These are phyloP conservation scores for Mortierella hygrophila DNA, from an alignment of 192 early-diverging fungal genomes.

Conservation along the genomic window DNA sequence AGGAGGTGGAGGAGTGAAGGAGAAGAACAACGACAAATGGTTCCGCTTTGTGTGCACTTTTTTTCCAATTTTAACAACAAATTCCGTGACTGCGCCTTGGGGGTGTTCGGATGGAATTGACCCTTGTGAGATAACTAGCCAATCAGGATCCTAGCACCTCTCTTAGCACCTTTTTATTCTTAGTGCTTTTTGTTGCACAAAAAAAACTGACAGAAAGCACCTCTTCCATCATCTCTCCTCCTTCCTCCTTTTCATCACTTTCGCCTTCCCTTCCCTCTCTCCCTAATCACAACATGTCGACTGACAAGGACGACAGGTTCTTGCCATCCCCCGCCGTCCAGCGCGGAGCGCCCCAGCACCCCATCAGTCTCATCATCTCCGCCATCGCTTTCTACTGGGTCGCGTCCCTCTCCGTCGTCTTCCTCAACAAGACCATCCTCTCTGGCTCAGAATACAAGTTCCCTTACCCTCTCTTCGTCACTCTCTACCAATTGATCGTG, in stretches of 20 bases:
- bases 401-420: conserved; percentile 73
- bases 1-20: neutral
- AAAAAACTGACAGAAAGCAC: too few relatives aligned
- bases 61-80: too few relatives aligned
- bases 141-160: too few relatives aligned
- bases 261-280: neutral
- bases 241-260: neutral
- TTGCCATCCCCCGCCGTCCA: conserved; percentile 46
- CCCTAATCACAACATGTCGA: neutral
- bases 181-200: neutral
- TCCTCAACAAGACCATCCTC: conserved; percentile 77
- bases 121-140: too few relatives aligned
- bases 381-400: conserved; percentile 75
- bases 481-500: conserved; percentile 74
- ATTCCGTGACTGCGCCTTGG: too few relatives aligned
- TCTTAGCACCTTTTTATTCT: neutral
- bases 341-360: conserved; percentile 31
- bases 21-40: too few relatives aligned
- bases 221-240: neutral
- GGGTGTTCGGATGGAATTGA: too few relatives aligned
- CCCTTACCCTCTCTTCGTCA: conserved; percentile 76
- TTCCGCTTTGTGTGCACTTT: too few relatives aligned
- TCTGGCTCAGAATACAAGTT: conserved; percentile 71
- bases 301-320: conserved; percentile 36
- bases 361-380: conserved; percentile 53